Evolutionary conservation across 192 early-diverging fungal species (phyloP).

Genomic region (Backusella morwellensis): DNA sequence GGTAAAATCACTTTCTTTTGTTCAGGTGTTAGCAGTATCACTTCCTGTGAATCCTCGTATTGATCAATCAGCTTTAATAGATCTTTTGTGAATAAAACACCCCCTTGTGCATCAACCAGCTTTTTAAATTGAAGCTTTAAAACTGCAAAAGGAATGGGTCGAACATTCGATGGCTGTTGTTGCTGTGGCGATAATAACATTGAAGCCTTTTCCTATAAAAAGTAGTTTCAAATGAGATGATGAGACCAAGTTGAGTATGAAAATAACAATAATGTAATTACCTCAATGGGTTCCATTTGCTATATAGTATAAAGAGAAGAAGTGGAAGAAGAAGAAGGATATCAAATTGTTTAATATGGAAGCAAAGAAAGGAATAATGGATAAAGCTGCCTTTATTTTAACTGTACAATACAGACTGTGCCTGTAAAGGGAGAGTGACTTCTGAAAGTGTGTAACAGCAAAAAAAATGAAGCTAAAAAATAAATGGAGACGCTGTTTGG

Average conservation of each 20-base stretch:
- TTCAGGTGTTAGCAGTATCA: constrained; percentile 30
- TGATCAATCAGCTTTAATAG: constrained; percentile 31
- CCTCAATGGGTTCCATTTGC: constrained; percentile 5
- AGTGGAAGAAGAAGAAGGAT: background rate
- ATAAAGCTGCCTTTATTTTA: background rate
- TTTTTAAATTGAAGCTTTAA: constrained; percentile 24
- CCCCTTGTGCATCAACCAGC: constrained; percentile 22
- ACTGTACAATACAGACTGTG: background rate
- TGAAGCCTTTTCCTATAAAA: background rate
- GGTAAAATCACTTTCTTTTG: constrained; percentile 34
- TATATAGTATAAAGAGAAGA: background rate
- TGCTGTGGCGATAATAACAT: background rate
- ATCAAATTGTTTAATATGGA: background rate
- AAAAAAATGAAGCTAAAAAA: too few relatives aligned
- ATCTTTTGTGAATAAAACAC: constrained; percentile 37
- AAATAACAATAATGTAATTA: background rate
- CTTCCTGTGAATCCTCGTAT: constrained; percentile 30
- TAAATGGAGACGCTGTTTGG: too few relatives aligned
- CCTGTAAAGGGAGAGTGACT: background rate
- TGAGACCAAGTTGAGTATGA: background rate
- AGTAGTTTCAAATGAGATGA: background rate
- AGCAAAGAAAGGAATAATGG: background rate
- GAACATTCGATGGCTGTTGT: background rate
- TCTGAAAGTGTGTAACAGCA: background rate
- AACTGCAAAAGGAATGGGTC: constrained; percentile 27